These are phyloP conservation scores for Hordeum vulgare DNA, from an alignment of 176 grass and related monocot genomes.

Conservation along the genomic window MorexV3_pseudomolecules_assembly NC_058523.1:82805007-82805506, in stretches of 20 bases:
- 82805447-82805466: background rate
- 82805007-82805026: slow-evolving; percentile 13
- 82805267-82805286: background rate
- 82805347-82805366: background rate
- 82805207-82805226: too few species aligned
- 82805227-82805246: background rate
- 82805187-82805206: background rate
- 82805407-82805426: background rate
- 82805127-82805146: slow-evolving; percentile 13
- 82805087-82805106: slow-evolving; percentile 65
- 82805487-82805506: background rate
- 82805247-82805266: background rate
- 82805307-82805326: background rate
- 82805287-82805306: background rate
- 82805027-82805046: slow-evolving; percentile 62
- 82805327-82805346: background rate
- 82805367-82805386: background rate
- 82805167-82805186: background rate
- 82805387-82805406: background rate
- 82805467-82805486: background rate
- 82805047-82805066: slow-evolving; percentile 82
- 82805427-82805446: background rate
- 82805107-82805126: slow-evolving; percentile 92
- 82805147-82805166: background rate
- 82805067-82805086: slow-evolving; percentile 85